Evolutionary conservation across 768 basidiomycete species (phyloP), one percentile per base, ranked within the genome.

Genomic region (Leccinum pellstonianum): DNA sequence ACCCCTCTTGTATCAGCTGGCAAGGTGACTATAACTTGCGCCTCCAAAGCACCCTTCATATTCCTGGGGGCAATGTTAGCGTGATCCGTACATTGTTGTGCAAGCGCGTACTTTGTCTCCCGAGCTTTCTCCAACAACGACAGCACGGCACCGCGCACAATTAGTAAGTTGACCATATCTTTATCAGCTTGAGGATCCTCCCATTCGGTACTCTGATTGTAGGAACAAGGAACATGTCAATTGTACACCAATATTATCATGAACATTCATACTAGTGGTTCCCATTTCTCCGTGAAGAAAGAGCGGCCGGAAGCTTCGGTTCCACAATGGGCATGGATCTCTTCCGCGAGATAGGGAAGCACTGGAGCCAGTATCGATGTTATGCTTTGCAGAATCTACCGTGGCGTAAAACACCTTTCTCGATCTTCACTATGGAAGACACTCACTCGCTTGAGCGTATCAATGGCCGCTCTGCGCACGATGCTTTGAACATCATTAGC

Each of bases 331-430:
- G 70, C 70, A 23, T 91, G 81, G 57, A 95, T 84, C 72, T 98
- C 96, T 73, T 97, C 95, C 0, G 93, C 90, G 5, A 97, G 82
- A 68, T 95, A 91, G 8, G 96, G 96, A 2, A 93, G 78, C 27
- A 98, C 86, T 0, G 96, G 96, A 0, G 93, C 91, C 49, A 95
- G 77, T 3, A 93, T 80, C 3, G 80, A 80, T 1, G 84, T 84
- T 74, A 93, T 82, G 2, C 84, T 86, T 29, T 77, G 75, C 54
- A 95, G 73, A 38, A 87, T 78, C 91, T 95, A 54, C 8, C 9
- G 23, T 4, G 15, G 46, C 19, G 21, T 58, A 12, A 59, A 51
- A 11, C 37, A 52, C 8, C 10, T 23, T 37, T n/a, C 58, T 38
- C 3, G 10, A 52, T 21, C 47, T 49, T 27, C 38, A 25, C 12